Conservation (phyloP, 768 basidiomycete species). For the Gyrodon lividus region DNA sequence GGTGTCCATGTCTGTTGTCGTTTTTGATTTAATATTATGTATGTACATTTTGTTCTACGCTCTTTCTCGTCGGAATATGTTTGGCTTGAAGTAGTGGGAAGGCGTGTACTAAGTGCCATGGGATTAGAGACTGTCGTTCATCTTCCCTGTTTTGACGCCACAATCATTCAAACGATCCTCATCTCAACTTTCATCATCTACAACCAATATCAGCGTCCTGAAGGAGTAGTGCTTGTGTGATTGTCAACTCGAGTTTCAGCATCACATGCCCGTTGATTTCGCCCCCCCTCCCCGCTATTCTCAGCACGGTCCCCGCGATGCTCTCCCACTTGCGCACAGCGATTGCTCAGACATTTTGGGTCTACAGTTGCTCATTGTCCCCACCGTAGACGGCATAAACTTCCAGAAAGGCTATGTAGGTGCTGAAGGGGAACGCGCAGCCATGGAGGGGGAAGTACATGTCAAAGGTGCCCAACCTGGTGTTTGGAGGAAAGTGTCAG, state of each 20-base stretch:
- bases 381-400: slow-evolving; percentile 63
- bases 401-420: slow-evolving; percentile 89
- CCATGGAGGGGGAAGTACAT: slow-evolving; percentile 86
- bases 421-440: slow-evolving; percentile 77
- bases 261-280: slow-evolving; percentile 37
- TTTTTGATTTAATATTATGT: slow-evolving; percentile 10
- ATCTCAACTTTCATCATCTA: slow-evolving; percentile 1
- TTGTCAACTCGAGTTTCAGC: not conserved
- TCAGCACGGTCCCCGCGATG: slow-evolving; percentile 39
- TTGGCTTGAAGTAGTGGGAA: no score
- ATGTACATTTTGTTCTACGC: slow-evolving; percentile 2
- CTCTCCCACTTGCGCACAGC: slow-evolving; percentile 16
- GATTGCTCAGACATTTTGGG: slow-evolving; percentile 20
- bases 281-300: slow-evolving; percentile 63
- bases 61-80: no score
- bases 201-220: not conserved
- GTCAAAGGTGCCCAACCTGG: slow-evolving; percentile 65
- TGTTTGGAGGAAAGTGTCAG: slow-evolving; percentile 72
- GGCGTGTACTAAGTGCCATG: no score
- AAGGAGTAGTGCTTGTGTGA: not conserved
- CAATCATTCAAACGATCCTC: no score
- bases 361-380: slow-evolving; percentile 75
- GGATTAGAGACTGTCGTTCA: no score
- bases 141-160: no score
- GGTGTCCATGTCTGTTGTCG: slow-evolving; percentile 1